Evolutionary conservation across 2,329 filamentous ascomycete species (phyloP).

Genomic region (Nemania abortiva): DNA sequence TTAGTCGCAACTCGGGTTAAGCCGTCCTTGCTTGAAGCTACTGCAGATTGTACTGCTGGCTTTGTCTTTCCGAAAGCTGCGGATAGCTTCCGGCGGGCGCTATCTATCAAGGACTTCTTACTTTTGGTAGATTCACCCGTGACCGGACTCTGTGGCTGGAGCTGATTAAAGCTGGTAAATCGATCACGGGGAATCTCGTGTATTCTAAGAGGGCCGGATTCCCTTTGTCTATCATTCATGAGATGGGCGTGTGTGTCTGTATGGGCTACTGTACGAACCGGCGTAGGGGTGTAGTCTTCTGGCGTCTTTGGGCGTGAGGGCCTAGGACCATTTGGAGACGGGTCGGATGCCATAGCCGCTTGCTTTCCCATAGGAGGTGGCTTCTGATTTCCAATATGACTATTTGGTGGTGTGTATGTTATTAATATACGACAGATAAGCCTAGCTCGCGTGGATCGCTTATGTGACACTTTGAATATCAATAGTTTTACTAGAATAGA

Average conservation of each 20-base stretch:
- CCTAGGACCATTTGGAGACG: neutral
- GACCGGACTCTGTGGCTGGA: neutral
- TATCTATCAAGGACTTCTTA: constrained; percentile 11
- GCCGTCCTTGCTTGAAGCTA: constrained; percentile 8
- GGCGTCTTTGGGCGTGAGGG: constrained; percentile 28
- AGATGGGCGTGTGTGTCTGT: constrained; percentile 15
- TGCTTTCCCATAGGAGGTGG: neutral
- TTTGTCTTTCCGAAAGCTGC: constrained; percentile 16
- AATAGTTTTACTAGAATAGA: neutral
- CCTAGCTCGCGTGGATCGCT: constrained; percentile 14
- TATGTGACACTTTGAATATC: constrained; percentile 1
- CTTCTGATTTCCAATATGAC: neutral
- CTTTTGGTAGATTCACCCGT: constrained; percentile 16
- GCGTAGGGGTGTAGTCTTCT: constrained; percentile 27
- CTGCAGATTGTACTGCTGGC: constrained; percentile 8
- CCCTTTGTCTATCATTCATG: constrained; percentile 23
- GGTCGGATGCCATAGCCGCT: constrained; percentile 21
- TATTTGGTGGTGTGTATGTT: neutral
- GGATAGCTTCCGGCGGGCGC: neutral
- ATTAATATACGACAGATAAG: neutral
- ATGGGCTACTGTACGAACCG: constrained; percentile 14
- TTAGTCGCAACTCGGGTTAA: constrained; percentile 7
- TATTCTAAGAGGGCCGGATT: neutral
- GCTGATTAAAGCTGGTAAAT: constrained; percentile 10
- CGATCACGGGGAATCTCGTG: constrained; percentile 11